These are phyloP conservation scores for Teunomyces gatunensis DNA, from an alignment of 805 yeast species.

Conservation along the genomic window DNA sequence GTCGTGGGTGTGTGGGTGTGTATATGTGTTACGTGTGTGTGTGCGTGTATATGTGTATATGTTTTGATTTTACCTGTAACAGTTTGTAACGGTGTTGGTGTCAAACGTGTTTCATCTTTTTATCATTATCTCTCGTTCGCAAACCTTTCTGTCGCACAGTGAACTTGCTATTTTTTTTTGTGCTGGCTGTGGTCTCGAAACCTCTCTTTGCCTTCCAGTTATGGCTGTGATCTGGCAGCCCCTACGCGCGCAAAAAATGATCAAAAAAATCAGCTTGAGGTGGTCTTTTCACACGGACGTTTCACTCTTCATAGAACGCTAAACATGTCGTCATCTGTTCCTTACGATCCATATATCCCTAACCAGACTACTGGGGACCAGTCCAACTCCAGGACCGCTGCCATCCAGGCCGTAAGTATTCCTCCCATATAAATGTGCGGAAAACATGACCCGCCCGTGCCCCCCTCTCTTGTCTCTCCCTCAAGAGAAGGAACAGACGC, in stretches of 20 bases:
- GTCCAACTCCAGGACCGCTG: slow-evolving; percentile 64
- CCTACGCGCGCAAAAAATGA: slow-evolving; percentile 5
- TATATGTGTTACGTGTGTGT: too few species aligned
- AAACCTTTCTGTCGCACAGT: not conserved
- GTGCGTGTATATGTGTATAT: too few species aligned
- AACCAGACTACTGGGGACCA: slow-evolving; percentile 53
- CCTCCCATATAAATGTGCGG: not conserved
- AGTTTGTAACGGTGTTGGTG: too few species aligned
- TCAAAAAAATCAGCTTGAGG: slow-evolving; percentile 1
- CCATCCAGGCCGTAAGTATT: slow-evolving; percentile 71
- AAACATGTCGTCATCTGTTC: slow-evolving; percentile 71
- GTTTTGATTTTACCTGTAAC: too few species aligned
- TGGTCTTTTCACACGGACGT: not conserved
- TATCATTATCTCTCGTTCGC: not conserved
- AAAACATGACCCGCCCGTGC: not conserved
- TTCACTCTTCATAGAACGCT: not conserved
- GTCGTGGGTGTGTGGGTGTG: too few species aligned
- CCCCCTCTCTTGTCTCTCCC: not conserved
- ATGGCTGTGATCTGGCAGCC: slow-evolving; percentile 1
- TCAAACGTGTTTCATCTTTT: too few species aligned
- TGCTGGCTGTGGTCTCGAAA: not conserved
- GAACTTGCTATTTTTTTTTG: not conserved
- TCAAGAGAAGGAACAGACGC: not conserved
- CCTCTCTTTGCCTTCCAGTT: not conserved
- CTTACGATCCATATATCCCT: slow-evolving; percentile 85